phyloP scores from a whole-genome alignment of 1,284 basidiomycete genomes.

The Schizophyllum commune region DNA sequence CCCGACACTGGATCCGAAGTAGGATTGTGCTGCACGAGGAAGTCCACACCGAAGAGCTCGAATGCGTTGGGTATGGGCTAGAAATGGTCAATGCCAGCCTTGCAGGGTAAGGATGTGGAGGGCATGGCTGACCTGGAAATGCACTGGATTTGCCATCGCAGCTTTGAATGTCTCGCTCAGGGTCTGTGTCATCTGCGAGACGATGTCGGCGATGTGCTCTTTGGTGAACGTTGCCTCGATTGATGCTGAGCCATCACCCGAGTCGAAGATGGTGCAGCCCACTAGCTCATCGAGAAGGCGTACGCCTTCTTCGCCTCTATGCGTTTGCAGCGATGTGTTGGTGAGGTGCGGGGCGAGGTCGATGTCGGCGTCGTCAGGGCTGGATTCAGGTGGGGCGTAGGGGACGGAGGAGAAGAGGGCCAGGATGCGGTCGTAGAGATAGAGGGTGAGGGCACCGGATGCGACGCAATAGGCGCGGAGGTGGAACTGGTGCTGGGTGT shows the following conservation, averaged over 20 bases:
- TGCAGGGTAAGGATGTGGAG: no score
- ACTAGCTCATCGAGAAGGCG: slow-evolving; percentile 72
- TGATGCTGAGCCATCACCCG: no score
- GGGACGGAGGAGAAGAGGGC: slow-evolving; percentile 77
- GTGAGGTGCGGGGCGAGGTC: slow-evolving; percentile 85
- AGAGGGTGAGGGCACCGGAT: slow-evolving; percentile 71
- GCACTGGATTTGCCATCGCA: slow-evolving; percentile 75
- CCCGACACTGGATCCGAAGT: slow-evolving; percentile 3
- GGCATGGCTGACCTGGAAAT: slow-evolving; percentile 64
- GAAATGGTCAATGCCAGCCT: no score
- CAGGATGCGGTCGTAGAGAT: slow-evolving; percentile 77
- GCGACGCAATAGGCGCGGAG: slow-evolving; percentile 90
- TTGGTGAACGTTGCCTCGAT: slow-evolving; percentile 17
- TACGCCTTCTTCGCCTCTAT: slow-evolving; percentile 60
- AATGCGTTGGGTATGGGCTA: slow-evolving; percentile 91
- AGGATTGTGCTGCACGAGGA: slow-evolving; percentile 61
- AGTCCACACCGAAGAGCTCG: slow-evolving; percentile 91
- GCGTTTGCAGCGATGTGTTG: slow-evolving; percentile 89
- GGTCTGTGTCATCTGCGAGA: slow-evolving; percentile 56
- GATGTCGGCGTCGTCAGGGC: slow-evolving; percentile 18
- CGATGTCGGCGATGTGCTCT: slow-evolving; percentile 48
- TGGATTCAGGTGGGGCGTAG: slow-evolving; percentile 39
- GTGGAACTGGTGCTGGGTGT: slow-evolving; percentile 83
- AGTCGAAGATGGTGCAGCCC: slow-evolving; percentile 52
- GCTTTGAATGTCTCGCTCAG: slow-evolving; percentile 83